phyloP scores from a whole-genome alignment of 2,329 filamentous ascomycete genomes.

The Botrytis porri region DNA sequence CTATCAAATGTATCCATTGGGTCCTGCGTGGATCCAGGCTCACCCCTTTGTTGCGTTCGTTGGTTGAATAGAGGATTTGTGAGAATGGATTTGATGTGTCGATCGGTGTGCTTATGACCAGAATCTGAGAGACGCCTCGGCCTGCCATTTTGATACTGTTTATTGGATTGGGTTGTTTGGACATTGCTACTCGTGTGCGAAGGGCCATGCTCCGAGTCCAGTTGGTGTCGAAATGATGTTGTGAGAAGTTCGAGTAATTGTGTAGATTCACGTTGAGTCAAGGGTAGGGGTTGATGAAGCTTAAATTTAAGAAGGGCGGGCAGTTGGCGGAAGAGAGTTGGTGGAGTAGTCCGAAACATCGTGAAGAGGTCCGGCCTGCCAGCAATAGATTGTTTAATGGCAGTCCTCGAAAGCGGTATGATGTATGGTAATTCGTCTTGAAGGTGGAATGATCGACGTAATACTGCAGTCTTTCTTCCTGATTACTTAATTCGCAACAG shows the following conservation, averaged over 20 bases:
- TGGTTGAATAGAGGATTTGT: conserved; percentile 47
- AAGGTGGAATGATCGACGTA: not conserved
- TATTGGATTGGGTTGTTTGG: not conserved
- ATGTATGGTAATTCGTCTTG: not conserved
- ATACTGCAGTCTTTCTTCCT: not conserved
- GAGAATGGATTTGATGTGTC: conserved; percentile 49
- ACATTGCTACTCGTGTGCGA: conserved; percentile 33
- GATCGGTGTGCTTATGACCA: conserved; percentile 38
- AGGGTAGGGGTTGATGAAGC: conserved; percentile 50
- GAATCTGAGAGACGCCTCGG: conserved; percentile 22
- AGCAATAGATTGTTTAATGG: conserved; percentile 46
- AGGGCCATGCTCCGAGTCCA: conserved; percentile 54
- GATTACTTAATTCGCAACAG: not conserved
- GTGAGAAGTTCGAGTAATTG: conserved; percentile 59
- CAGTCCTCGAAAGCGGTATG: conserved; percentile 40
- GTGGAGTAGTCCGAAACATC: conserved; percentile 51
- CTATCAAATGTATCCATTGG: conserved; percentile 37
- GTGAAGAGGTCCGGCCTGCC: conserved; percentile 3
- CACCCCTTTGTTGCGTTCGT: not conserved
- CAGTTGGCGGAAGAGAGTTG: conserved; percentile 48
- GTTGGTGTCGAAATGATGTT: conserved; percentile 59
- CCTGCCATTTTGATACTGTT: conserved; percentile 24
- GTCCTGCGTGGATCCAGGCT: conserved; percentile 15
- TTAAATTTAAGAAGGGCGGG: conserved; percentile 43
- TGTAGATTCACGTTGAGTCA: conserved; percentile 55